These are phyloP conservation scores for Primulina tabacum DNA, from an alignment of 257 asterid genomes.

Conservation along the genomic window DNA sequence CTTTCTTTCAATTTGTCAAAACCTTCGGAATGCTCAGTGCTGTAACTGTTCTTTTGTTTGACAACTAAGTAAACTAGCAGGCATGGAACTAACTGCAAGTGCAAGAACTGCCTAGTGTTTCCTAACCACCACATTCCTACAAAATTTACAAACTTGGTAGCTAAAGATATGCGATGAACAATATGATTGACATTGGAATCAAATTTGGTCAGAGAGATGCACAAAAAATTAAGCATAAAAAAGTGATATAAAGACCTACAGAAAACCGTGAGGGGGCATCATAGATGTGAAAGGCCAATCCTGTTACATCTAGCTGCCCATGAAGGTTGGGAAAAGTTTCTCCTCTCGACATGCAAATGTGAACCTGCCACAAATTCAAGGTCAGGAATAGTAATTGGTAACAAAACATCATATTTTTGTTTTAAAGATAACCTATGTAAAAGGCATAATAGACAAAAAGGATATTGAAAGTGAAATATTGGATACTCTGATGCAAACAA, in stretches of 20 bases:
- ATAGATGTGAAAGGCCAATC: constrained; percentile 77
- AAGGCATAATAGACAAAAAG: neutral
- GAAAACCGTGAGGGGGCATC: constrained; percentile 88
- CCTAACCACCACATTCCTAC: constrained; percentile 11
- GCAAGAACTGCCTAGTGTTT: constrained; percentile 8
- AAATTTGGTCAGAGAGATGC: constrained; percentile 11
- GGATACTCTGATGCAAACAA: neutral
- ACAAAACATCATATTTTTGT: neutral
- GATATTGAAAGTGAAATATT: neutral
- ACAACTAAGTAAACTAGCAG: neutral
- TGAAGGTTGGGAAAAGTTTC: constrained; percentile 95
- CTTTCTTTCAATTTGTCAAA: no score
- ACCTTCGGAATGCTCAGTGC: neutral
- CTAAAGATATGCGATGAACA: constrained; percentile 5
- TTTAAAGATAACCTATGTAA: neutral
- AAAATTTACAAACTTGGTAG: neutral
- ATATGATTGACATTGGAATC: constrained; percentile 8
- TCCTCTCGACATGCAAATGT: constrained; percentile 95
- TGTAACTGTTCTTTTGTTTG: neutral
- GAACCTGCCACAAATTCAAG: constrained; percentile 58
- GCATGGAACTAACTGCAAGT: constrained; percentile 8
- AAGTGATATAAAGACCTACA: constrained; percentile 47
- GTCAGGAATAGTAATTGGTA: neutral
- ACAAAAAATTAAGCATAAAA: constrained; percentile 14
- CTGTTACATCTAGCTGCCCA: constrained; percentile 97